Evolutionary conservation across 2,329 filamentous ascomycete species (phyloP).

Genomic region (Sphaerulina musiva): DNA sequence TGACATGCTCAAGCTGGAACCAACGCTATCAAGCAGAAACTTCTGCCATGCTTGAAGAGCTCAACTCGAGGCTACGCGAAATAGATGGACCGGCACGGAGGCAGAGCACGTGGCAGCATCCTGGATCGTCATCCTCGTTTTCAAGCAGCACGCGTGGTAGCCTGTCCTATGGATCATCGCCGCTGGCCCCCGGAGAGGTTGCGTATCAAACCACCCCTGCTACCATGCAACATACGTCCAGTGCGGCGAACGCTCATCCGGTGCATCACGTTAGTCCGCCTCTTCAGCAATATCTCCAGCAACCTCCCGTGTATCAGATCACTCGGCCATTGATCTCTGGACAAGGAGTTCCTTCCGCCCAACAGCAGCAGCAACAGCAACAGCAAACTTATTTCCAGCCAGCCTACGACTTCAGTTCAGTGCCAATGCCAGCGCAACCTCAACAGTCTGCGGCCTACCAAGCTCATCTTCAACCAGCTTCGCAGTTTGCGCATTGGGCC

Average conservation of each 20-base stretch:
- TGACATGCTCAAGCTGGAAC: conserved; percentile 37
- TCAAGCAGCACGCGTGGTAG: conserved; percentile 23
- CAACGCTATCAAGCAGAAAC: conserved; percentile 45
- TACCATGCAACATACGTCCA: conserved; percentile 13
- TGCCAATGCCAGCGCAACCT: conserved; percentile 7
- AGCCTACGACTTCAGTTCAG: conserved; percentile 15
- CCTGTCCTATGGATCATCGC: conserved; percentile 18
- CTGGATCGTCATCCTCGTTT: conserved; percentile 25
- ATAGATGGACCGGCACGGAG: conserved; percentile 23
- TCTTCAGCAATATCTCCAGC: conserved; percentile 11
- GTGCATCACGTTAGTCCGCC: conserved; percentile 20
- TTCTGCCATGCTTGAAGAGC: conserved; percentile 36
- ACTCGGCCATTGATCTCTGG: conserved; percentile 7
- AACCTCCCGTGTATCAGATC: conserved; percentile 10
- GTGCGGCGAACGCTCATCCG: conserved; percentile 10
- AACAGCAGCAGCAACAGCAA: conserved; percentile 16
- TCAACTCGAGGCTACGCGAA: conserved; percentile 37
- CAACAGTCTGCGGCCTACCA: conserved; percentile 12
- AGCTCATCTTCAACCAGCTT: conserved; percentile 16
- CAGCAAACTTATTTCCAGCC: conserved; percentile 20
- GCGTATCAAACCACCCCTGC: conserved; percentile 6
- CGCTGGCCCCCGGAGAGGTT: conserved; percentile 11
- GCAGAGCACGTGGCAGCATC: conserved; percentile 28
- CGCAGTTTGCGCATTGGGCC: conserved; percentile 30
- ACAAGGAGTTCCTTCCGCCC: conserved; percentile 5